A percentile compares a stretch with the other conserved stretches of the same genome.
These are phyloP conservation scores for Cyberlindnera bimundalis DNA, from an alignment of 805 yeast genomes.

Conservation along the genomic window DNA sequence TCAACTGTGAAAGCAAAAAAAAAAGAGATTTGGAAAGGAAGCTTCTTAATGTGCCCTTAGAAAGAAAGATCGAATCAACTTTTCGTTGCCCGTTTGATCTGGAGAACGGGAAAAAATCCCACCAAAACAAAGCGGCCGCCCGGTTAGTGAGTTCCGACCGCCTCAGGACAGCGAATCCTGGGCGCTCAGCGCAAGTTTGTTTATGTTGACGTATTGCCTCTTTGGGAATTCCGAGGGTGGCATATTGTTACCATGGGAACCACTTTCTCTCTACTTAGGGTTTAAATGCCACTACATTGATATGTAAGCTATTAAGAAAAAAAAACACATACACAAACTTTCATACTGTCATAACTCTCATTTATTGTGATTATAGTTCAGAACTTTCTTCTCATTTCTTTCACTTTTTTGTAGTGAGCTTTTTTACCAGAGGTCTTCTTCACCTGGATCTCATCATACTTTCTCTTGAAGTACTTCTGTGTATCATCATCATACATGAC, in stretches of 20 bases:
- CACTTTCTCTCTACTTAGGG: not conserved
- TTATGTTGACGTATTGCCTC: constrained; percentile 15
- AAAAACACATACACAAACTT: too few species aligned
- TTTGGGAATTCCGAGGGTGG: constrained; percentile 13
- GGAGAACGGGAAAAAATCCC: constrained; percentile 10
- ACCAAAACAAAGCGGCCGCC: constrained; percentile 12
- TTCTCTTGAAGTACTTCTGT: constrained; percentile 76
- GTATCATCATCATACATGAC: constrained; percentile 69
- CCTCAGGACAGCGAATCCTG: too few species aligned
- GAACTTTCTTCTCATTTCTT: constrained; percentile 54
- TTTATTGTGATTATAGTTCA: constrained; percentile 4
- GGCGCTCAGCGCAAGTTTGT: too few species aligned
- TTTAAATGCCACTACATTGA: too few species aligned
- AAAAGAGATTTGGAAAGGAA: too few species aligned
- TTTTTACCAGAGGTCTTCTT: constrained; percentile 61
- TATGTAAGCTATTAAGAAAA: too few species aligned
- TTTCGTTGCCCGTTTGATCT: too few species aligned
- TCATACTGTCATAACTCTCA: not conserved
- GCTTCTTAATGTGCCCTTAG: too few species aligned
- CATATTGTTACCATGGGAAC: not conserved
- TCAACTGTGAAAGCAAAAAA: too few species aligned
- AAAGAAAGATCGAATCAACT: not conserved
- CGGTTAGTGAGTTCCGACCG: constrained; percentile 8
- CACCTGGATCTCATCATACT: constrained; percentile 75
- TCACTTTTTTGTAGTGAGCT: constrained; percentile 59